Evolutionary conservation across 2,329 filamentous ascomycete genomes (phyloP).

Genomic region (Pseudogymnoascus sp.): DNA sequence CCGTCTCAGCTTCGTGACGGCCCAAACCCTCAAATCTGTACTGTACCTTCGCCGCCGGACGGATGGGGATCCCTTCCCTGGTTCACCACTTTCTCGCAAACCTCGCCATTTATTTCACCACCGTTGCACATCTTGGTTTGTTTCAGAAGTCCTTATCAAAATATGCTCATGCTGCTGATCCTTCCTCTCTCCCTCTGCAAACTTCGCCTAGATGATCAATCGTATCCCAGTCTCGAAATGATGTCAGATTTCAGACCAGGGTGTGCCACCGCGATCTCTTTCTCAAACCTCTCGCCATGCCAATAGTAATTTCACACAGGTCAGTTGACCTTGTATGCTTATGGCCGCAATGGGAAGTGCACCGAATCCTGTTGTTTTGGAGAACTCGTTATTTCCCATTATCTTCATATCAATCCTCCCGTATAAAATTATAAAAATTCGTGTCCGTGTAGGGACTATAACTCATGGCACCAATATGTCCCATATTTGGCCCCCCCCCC

Average conservation of each 20-base stretch:
- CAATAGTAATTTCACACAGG: neutral
- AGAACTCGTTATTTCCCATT: neutral
- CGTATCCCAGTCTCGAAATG: conserved; percentile 3
- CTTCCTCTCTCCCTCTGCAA: too few species aligned
- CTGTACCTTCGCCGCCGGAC: neutral
- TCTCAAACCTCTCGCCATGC: neutral
- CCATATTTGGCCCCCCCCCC: neutral
- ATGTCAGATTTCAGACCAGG: conserved; percentile 5
- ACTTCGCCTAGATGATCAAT: neutral
- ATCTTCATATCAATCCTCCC: neutral
- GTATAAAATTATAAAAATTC: neutral
- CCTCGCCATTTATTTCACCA: conserved; percentile 3
- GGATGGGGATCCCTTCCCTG: neutral
- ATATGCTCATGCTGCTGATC: neutral
- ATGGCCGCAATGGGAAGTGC: neutral
- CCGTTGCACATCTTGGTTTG: conserved; percentile 5
- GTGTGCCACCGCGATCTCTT: neutral
- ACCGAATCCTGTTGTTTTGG: neutral
- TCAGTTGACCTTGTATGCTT: neutral
- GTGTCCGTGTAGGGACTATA: neutral
- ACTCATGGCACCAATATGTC: neutral
- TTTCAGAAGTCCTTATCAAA: conserved; percentile 4
- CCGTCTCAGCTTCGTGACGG: conserved; percentile 4
- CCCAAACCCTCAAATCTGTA: neutral
- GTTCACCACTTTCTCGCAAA: neutral